These are phyloP conservation scores for Thielaviopsis punctulata DNA, from an alignment of 2,329 filamentous ascomycete species.

Conservation along the genomic window DNA sequence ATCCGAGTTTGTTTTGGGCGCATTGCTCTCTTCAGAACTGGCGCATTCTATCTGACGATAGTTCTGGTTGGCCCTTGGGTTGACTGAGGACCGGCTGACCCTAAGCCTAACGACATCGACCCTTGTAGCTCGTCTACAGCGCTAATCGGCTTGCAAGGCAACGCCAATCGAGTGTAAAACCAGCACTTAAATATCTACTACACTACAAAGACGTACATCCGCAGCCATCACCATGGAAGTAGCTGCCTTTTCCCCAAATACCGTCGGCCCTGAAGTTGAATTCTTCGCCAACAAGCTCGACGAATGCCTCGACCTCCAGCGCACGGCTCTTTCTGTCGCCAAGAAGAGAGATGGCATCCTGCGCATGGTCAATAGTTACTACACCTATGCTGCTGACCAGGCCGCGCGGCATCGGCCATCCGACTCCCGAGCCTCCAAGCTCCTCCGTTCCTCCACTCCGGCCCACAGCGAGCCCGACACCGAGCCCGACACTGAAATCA, in stretches of 20 bases:
- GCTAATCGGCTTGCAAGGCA: too few species aligned
- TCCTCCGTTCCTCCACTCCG: slow-evolving; percentile 20
- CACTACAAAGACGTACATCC: too few species aligned
- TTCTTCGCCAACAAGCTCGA: slow-evolving; percentile 72
- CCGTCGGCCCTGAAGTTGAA: slow-evolving; percentile 65
- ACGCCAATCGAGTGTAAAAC: too few species aligned
- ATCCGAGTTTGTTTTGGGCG: too few species aligned
- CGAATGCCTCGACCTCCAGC: slow-evolving; percentile 40
- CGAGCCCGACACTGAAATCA: slow-evolving; percentile 14
- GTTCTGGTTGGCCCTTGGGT: too few species aligned
- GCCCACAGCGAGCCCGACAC: slow-evolving; percentile 28
- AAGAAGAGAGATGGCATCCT: slow-evolving; percentile 50
- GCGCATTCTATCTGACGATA: too few species aligned
- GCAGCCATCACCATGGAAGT: slow-evolving; percentile 12
- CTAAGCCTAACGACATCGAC: too few species aligned
- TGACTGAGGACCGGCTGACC: too few species aligned
- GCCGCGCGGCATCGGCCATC: slow-evolving; percentile 13
- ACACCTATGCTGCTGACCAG: slow-evolving; percentile 34
- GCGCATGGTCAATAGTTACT: slow-evolving; percentile 48
- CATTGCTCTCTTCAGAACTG: too few species aligned
- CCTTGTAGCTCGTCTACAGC: too few species aligned
- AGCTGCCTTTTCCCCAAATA: slow-evolving; percentile 1
- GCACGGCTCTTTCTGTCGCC: slow-evolving; percentile 15
- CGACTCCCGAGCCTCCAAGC: slow-evolving; percentile 4
- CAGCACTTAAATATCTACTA: background rate